A percentile compares a stretch with the other conserved stretches of the same genome.
Conservation (phyloP, 2,329 filamentous ascomycete genomes). For the Colletotrichum sp. region DNA sequence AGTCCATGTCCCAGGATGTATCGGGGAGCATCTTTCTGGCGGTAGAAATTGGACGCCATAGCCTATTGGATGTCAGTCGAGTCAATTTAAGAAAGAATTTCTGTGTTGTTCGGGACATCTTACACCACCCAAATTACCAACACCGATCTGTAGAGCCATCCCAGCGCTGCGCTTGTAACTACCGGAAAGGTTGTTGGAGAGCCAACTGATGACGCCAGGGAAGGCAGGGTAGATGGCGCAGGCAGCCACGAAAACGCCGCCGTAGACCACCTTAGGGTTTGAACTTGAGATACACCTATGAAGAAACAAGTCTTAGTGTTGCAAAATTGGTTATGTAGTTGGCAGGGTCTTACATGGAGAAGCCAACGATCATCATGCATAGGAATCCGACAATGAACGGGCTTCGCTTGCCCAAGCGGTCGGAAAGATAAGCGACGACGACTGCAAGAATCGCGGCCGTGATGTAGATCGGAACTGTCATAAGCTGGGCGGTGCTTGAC, state of each 20-base stretch:
- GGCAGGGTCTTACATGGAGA: constrained; percentile 49
- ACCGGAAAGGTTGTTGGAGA: constrained; percentile 76
- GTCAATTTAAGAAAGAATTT: not conserved
- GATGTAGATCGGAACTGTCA: constrained; percentile 67
- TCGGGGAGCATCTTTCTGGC: constrained; percentile 51
- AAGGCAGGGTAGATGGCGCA: constrained; percentile 83
- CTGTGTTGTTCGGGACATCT: constrained; percentile 18
- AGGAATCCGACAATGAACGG: constrained; percentile 63
- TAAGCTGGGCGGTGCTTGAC: constrained; percentile 64
- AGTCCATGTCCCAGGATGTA: constrained; percentile 56
- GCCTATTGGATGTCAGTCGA: constrained; percentile 41
- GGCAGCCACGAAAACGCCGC: constrained; percentile 76
- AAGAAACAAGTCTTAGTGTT: not conserved
- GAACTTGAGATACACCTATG: constrained; percentile 61
- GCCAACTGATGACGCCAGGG: constrained; percentile 80
- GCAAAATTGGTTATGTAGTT: rapidly evolving
- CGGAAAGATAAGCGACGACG: constrained; percentile 58
- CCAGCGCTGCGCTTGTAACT: constrained; percentile 68
- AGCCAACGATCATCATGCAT: constrained; percentile 59
- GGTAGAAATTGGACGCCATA: constrained; percentile 77
- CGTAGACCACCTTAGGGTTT: constrained; percentile 70
- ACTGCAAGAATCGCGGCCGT: constrained; percentile 67
- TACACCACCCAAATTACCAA: constrained; percentile 63
- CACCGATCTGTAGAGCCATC: constrained; percentile 68
- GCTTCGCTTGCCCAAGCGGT: constrained; percentile 56